phyloP scores from a whole-genome alignment of 495 filamentous ascomycete genomes.

The Arthonia radiata region DNA sequence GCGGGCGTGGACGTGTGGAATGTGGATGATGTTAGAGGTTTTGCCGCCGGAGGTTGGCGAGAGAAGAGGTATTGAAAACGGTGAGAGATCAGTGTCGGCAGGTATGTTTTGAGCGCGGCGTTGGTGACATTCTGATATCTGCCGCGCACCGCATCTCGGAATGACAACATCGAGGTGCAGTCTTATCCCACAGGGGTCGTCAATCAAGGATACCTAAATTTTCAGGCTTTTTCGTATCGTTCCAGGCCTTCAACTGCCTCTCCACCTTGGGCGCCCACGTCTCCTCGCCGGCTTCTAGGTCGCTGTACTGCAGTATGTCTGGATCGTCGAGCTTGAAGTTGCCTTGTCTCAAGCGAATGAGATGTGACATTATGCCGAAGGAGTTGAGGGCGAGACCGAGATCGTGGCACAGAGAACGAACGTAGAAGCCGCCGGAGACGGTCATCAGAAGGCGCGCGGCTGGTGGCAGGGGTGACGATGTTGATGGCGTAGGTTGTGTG shows the following conservation, averaged over 20 bases:
- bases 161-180: too few relatives aligned
- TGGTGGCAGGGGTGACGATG: constrained; percentile 29
- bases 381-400: constrained; percentile 63
- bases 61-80: too few relatives aligned
- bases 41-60: too few relatives aligned
- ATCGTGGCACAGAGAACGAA: constrained; percentile 79
- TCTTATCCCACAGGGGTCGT: too few relatives aligned
- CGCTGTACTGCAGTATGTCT: constrained; percentile 63
- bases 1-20: too few relatives aligned
- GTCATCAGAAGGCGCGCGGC: constrained; percentile 72
- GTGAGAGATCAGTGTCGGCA: too few relatives aligned
- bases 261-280: constrained; percentile 61
- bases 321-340: constrained; percentile 32
- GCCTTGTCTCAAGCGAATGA: constrained; percentile 59
- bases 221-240: constrained; percentile 21
- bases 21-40: too few relatives aligned
- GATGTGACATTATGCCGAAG: constrained; percentile 62
- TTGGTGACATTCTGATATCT: too few relatives aligned
- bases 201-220: too few relatives aligned
- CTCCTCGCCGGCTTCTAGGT: constrained; percentile 52
- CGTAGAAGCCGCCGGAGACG: constrained; percentile 91
- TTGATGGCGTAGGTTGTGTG: too few relatives aligned
- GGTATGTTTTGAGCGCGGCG: too few relatives aligned
- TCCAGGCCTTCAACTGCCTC: constrained; percentile 34
- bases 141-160: too few relatives aligned